phyloP scores from a whole-genome alignment of 257 asterid species.

The Verbascum thapsus region DNA sequence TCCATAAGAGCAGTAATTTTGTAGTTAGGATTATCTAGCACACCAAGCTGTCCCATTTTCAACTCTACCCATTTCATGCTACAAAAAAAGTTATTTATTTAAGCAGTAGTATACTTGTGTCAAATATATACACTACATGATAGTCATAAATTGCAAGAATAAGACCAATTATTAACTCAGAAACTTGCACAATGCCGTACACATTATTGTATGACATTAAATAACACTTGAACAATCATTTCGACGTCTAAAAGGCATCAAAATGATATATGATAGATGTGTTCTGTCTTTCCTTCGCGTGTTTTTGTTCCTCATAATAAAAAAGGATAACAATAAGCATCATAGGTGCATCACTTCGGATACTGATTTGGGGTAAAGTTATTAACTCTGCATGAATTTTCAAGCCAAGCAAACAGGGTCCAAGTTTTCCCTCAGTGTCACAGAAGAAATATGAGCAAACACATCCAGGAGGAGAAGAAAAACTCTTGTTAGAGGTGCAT shows the following conservation, averaged over 20 bases:
- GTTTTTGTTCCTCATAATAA: background rate
- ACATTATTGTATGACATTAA: background rate
- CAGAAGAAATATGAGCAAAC: too few relatives aligned
- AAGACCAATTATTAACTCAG: background rate
- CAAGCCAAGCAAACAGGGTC: background rate
- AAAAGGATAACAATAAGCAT: background rate
- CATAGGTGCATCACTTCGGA: background rate
- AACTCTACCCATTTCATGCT: slow-evolving; percentile 97
- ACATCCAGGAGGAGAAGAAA: background rate
- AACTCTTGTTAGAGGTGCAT: background rate
- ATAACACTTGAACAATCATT: background rate
- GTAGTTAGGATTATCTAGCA: slow-evolving; percentile 73
- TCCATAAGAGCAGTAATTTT: slow-evolving; percentile 90
- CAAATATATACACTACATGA: background rate
- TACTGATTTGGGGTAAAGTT: background rate
- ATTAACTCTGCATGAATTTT: background rate
- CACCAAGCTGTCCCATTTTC: slow-evolving; percentile 96
- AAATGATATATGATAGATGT: background rate
- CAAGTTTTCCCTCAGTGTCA: background rate
- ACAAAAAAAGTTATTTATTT: slow-evolving; percentile 32
- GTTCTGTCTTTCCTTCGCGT: background rate
- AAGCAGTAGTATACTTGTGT: background rate
- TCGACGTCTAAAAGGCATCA: background rate
- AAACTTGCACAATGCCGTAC: slow-evolving; percentile 1
- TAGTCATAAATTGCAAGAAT: background rate